Base-by-base conservation (phyloP, 2,329 filamentous ascomycete genomes). In the Neofusicoccum cordaticola region DNA sequence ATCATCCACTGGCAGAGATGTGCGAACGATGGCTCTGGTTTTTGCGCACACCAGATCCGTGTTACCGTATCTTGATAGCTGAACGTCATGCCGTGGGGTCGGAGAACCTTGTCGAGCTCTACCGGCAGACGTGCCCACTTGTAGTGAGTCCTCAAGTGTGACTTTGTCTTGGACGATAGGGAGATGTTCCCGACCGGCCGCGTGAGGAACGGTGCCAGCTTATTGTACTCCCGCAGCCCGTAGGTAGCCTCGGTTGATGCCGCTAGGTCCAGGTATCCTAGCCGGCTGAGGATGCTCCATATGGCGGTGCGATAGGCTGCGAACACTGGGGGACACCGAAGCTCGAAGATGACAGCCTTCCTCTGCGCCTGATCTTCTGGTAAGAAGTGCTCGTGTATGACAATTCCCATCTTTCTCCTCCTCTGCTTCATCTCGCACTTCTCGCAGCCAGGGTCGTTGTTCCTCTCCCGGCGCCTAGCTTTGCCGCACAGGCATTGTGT, bases 271-370 rank as follows among this genome's bases (percentile, higher is more conserved):
- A 72, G 72, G 37, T 73, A 67, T 5, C 71, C 79, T 9, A 85
- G 67, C 2, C 63, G 68, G 3, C 72, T 70, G 0, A 85, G 34
- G 3, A 86, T 78, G 4, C 67, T 69, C 83, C 83, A 87, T 0
- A 83, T 85, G 3, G 78, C 74, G 64, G 85, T 79, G 12, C 86
- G 78, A 70, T 87, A 89, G 0, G 73, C 71, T 2, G 74, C 73
- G 22, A 86, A 80, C 3, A 74, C 73, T 3, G 67, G 35, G 0
- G 86, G 85, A 22, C 78, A 75, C 0, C 62, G 66, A 0, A 88
- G 71, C 66, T 88, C 86, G 60, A 88, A 86, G 0, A 87, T 66
- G 0, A 84, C 72, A 0, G 76, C 77, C 39, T 81, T 80, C n/a
- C 74, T 75, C 11, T 77, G 69, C 2, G 71, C 65, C 0, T 69